Conservation (phyloP, 257 asterid species). For the Scutellaria barbata region DNA sequence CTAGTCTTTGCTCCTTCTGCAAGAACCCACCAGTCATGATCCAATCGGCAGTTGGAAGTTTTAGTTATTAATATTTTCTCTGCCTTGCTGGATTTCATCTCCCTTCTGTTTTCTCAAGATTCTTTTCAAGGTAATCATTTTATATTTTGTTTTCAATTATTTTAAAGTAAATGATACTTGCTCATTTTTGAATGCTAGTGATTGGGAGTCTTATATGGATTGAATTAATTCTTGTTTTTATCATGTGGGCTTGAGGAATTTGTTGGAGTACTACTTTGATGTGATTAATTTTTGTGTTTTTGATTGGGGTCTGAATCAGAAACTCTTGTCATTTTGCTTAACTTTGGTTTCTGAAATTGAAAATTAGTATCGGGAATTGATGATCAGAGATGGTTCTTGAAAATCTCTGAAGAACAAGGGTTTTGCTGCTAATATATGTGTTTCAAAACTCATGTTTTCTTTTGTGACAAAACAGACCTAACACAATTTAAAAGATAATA, state of each 20-base stretch:
- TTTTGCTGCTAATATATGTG: background rate
- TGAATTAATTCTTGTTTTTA: constrained; percentile 19
- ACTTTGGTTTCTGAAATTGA: constrained; percentile 11
- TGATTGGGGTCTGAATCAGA: constrained; percentile 19
- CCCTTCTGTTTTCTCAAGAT: constrained; percentile 3
- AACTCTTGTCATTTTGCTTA: background rate
- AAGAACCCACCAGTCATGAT: constrained; percentile 18
- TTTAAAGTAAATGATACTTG: background rate
- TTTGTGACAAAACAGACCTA: background rate
- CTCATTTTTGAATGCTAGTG: background rate
- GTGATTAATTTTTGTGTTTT: constrained; percentile 7
- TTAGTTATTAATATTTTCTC: background rate
- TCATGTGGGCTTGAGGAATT: constrained; percentile 18
- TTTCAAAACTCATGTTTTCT: background rate
- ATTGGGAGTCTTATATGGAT: background rate
- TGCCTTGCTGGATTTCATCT: constrained; percentile 13
- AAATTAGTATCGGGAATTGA: background rate
- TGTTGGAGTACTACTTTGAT: background rate
- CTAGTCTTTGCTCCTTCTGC: background rate
- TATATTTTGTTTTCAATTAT: background rate
- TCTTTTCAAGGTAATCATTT: constrained; percentile 15
- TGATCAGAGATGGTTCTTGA: constrained; percentile 30
- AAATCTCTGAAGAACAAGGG: background rate
- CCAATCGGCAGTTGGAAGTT: background rate
- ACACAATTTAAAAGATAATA: too few species aligned